Evolutionary conservation across 495 filamentous ascomycete genomes (phyloP).

Genomic region (Penicillium pancosmium): DNA sequence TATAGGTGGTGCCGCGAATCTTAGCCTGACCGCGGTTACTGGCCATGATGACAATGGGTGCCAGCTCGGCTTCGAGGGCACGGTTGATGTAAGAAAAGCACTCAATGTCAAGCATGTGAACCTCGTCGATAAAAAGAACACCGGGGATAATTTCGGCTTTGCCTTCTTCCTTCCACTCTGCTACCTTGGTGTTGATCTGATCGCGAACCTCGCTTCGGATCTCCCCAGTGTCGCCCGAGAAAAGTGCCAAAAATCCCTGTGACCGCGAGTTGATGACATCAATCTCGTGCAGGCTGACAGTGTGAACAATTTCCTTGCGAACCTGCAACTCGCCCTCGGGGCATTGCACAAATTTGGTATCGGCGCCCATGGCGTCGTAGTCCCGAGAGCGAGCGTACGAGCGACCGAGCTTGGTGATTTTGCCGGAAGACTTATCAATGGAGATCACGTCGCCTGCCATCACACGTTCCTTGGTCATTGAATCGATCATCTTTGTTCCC

Average conservation of each 20-base stretch:
- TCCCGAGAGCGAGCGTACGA: slow-evolving; percentile 92
- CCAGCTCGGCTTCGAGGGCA: slow-evolving; percentile 88
- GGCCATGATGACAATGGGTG: slow-evolving; percentile 99
- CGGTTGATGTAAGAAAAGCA: slow-evolving; percentile 99
- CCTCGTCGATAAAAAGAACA: slow-evolving; percentile 97
- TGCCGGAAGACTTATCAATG: slow-evolving; percentile 96
- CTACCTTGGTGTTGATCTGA: slow-evolving; percentile 98
- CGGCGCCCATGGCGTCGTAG: slow-evolving; percentile 98
- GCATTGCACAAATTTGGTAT: slow-evolving; percentile 97
- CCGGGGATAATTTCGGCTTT: slow-evolving; percentile 98
- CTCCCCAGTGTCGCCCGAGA: slow-evolving; percentile 97
- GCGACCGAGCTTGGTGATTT: slow-evolving; percentile 94
- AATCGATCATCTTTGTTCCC: slow-evolving; percentile 99
- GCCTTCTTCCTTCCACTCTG: slow-evolving; percentile 98
- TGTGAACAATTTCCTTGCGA: slow-evolving; percentile 95
- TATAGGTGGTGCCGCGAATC: slow-evolving; percentile 91
- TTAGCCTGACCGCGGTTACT: slow-evolving; percentile 92
- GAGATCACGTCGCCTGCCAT: slow-evolving; percentile 98
- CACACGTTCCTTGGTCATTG: slow-evolving; percentile 97
- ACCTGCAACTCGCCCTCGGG: slow-evolving; percentile 99
- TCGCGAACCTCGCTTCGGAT: slow-evolving; percentile 95
- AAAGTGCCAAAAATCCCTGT: slow-evolving; percentile 93
- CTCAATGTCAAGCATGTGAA: slow-evolving; percentile 99
- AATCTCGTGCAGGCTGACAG: slow-evolving; percentile 95
- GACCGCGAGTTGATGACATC: slow-evolving; percentile 98